These are phyloP conservation scores for Cydonia oblonga DNA, from an alignment of 331 rosid species.

Conservation along the genomic window DNA sequence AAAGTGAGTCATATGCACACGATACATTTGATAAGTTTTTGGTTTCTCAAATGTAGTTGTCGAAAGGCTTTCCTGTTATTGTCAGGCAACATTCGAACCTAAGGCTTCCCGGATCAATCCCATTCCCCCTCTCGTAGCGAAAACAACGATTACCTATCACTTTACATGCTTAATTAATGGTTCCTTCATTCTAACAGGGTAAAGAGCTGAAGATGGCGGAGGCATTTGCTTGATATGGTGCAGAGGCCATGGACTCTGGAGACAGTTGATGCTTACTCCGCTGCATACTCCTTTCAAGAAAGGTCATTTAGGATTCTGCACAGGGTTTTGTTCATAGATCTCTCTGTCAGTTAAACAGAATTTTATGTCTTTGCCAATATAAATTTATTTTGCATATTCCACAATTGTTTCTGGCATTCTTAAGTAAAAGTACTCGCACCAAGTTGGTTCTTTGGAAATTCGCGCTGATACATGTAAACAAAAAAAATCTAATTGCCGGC, in stretches of 20 bases:
- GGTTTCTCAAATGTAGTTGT: background rate
- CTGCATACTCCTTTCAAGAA: conserved; percentile 2
- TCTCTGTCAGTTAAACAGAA: conserved; percentile 13
- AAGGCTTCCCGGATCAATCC: background rate
- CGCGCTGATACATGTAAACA: background rate
- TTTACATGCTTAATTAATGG: conserved; percentile 5
- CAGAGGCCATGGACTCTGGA: conserved; percentile 12
- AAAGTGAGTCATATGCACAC: conserved; percentile 46
- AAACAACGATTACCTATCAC: background rate
- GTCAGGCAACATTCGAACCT: background rate
- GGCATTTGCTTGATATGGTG: conserved; percentile 20
- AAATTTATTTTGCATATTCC: background rate
- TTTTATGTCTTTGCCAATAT: conserved; percentile 1
- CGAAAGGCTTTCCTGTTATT: background rate
- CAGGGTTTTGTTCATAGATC: conserved; percentile 29
- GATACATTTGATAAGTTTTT: background rate
- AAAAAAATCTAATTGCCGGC: background rate
- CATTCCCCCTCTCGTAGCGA: background rate
- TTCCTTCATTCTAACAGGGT: conserved; percentile 33
- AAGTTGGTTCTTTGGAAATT: background rate
- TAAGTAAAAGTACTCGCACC: background rate
- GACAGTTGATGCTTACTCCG: conserved; percentile 2
- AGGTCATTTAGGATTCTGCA: conserved; percentile 21
- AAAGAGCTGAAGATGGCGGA: conserved; percentile 31
- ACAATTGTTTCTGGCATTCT: background rate